Conservation (phyloP, 2,329 filamentous ascomycete genomes). For the Dactylellina cionopaga region DNA sequence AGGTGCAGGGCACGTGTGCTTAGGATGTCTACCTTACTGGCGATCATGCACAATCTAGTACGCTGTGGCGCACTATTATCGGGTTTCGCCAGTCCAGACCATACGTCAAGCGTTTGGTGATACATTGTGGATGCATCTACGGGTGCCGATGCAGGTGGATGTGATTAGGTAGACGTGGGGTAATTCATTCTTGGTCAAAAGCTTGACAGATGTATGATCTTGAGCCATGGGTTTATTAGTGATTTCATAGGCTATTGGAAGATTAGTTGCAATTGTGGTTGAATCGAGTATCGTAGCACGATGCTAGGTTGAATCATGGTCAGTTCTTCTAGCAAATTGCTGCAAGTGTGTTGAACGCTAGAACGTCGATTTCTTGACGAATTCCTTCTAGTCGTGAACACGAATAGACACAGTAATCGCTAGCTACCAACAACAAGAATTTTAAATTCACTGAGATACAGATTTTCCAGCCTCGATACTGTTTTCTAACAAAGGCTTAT, state of each 20-base stretch:
- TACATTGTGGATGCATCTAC: background rate
- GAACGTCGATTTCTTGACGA: background rate
- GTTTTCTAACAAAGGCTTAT: background rate
- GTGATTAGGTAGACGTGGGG: slow-evolving; percentile 37
- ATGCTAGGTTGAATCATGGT: too few relatives aligned
- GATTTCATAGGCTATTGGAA: background rate
- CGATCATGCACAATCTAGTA: background rate
- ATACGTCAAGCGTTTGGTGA: background rate
- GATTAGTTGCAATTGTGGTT: background rate
- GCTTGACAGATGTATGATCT: background rate
- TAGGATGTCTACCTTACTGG: slow-evolving; percentile 1
- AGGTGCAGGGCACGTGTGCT: background rate
- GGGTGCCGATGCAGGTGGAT: slow-evolving; percentile 1
- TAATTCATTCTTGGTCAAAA: slow-evolving; percentile 11
- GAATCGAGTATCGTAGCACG: too few relatives aligned
- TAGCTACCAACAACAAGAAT: background rate
- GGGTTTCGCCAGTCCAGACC: too few relatives aligned
- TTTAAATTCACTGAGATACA: background rate
- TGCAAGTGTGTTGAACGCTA: background rate
- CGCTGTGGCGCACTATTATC: background rate
- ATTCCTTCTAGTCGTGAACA: background rate
- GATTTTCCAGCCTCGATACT: background rate
- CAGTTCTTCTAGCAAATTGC: background rate
- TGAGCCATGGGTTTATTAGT: background rate
- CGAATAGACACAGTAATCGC: too few relatives aligned